A percentile compares a stretch with the other conserved stretches of the same genome.
Evolutionary conservation across 495 filamentous ascomycete species (phyloP).

Genomic region (Aspergillus nanangensis): DNA sequence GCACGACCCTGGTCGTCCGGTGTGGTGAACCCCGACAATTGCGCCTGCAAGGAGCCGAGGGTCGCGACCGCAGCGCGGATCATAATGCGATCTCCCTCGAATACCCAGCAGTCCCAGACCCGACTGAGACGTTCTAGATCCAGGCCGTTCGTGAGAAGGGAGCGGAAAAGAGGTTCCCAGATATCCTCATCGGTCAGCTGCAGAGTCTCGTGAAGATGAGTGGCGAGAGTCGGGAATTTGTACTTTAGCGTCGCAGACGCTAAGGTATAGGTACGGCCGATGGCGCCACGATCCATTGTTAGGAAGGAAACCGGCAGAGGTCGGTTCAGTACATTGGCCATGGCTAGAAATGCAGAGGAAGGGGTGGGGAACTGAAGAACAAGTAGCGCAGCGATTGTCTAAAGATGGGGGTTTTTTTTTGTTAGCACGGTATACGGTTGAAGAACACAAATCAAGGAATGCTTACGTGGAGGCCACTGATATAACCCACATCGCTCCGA

Average conservation of each 20-base stretch:
- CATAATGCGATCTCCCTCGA: constrained; percentile 82
- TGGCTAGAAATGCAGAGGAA: constrained; percentile 68
- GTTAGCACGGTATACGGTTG: constrained; percentile 7
- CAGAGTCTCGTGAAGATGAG: constrained; percentile 57
- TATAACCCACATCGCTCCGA: constrained; percentile 86
- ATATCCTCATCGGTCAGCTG: constrained; percentile 42
- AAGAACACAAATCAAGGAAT: background rate
- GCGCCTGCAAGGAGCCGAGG: constrained; percentile 57
- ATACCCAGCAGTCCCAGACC: constrained; percentile 91
- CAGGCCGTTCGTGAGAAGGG: constrained; percentile 52
- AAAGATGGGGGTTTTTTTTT: constrained; percentile 8
- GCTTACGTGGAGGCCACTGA: constrained; percentile 67
- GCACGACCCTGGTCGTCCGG: constrained; percentile 36
- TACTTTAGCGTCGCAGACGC: constrained; percentile 65
- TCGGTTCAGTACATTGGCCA: constrained; percentile 87
- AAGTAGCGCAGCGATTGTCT: constrained; percentile 83
- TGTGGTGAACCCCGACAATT: constrained; percentile 52
- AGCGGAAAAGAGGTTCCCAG: constrained; percentile 55
- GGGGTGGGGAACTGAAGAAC: constrained; percentile 75
- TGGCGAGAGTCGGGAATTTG: constrained; percentile 66
- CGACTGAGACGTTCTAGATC: constrained; percentile 71
- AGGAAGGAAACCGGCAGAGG: constrained; percentile 85
- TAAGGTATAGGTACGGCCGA: constrained; percentile 65
- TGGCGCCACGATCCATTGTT: constrained; percentile 68
- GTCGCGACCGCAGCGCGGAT: constrained; percentile 75